These are phyloP conservation scores for Flaveria sonorensis DNA, from an alignment of 129 eudicot species.

Conservation along the genomic window DNA sequence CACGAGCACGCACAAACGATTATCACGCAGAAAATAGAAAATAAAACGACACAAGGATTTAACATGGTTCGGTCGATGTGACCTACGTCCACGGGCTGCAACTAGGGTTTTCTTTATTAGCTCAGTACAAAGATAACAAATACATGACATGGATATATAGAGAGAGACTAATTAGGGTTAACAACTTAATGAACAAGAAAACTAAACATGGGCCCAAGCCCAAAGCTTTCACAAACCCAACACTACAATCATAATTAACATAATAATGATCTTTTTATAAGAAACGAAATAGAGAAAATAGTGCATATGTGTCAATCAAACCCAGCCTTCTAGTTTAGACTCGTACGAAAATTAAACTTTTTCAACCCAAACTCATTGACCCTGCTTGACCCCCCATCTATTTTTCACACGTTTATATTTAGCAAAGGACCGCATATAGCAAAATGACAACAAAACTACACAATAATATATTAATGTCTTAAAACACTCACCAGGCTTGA, in stretches of 20 bases:
- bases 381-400: background rate
- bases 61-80: too few relatives aligned
- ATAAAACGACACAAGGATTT: too few relatives aligned
- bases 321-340: background rate
- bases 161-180: too few relatives aligned
- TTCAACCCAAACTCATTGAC: background rate
- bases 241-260: background rate
- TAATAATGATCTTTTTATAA: background rate
- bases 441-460: background rate
- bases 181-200: too few relatives aligned
- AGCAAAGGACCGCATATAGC: background rate
- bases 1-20: too few relatives aligned
- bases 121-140: too few relatives aligned
- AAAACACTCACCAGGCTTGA: slow-evolving; percentile 70
- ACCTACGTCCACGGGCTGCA: too few relatives aligned
- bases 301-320: background rate
- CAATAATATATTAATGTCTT: background rate
- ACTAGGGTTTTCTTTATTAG: too few relatives aligned
- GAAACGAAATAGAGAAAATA: background rate
- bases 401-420: background rate
- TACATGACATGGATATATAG: too few relatives aligned
- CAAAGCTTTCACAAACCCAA: too few relatives aligned
- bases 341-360: background rate
- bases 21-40: too few relatives aligned
- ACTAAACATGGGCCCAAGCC: too few relatives aligned